Evolutionary conservation across 768 basidiomycete species (phyloP).

Genomic region (Macrolepiota dolichaula): DNA sequence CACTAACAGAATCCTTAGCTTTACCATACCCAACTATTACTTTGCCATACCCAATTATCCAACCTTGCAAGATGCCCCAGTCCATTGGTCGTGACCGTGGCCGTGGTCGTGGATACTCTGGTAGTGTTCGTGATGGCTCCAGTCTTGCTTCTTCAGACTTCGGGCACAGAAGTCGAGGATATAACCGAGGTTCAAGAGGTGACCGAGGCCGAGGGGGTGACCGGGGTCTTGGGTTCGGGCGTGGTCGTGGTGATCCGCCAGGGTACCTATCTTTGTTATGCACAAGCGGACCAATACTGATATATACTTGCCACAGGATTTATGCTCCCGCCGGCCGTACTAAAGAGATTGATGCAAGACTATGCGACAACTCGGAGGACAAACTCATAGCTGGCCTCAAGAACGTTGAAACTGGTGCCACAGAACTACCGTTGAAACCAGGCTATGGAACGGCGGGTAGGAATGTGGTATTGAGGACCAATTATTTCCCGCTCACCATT

Average conservation of each 20-base stretch:
- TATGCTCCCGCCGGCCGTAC: conserved; percentile 32
- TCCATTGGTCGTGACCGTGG: no score
- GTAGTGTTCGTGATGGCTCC: background rate
- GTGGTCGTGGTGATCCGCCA: conserved; percentile 28
- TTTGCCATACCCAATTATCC: no score
- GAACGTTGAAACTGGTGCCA: conserved; percentile 25
- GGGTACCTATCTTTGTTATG: conserved; percentile 23
- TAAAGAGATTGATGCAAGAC: conserved; percentile 38
- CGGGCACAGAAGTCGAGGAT: conserved; percentile 21
- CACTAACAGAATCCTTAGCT: background rate
- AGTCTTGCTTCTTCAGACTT: background rate
- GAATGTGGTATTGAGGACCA: conserved; percentile 52
- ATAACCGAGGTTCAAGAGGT: conserved; percentile 36
- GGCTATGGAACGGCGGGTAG: conserved; percentile 52
- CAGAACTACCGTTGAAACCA: conserved; percentile 55
- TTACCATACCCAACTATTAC: background rate
- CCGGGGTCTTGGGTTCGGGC: background rate
- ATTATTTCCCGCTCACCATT: conserved; percentile 62
- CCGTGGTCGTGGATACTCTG: conserved; percentile 1
- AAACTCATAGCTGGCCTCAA: conserved; percentile 36
- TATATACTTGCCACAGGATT: conserved; percentile 17
- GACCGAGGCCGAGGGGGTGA: conserved; percentile 22
- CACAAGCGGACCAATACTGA: conserved; percentile 1
- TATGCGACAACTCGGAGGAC: conserved; percentile 38
- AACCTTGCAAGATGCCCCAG: no score